A percentile compares a stretch with the other conserved stretches of the same genome.
phyloP scores from a whole-genome alignment of 2,329 filamentous ascomycete genomes.

The Neurospora sp. region DNA sequence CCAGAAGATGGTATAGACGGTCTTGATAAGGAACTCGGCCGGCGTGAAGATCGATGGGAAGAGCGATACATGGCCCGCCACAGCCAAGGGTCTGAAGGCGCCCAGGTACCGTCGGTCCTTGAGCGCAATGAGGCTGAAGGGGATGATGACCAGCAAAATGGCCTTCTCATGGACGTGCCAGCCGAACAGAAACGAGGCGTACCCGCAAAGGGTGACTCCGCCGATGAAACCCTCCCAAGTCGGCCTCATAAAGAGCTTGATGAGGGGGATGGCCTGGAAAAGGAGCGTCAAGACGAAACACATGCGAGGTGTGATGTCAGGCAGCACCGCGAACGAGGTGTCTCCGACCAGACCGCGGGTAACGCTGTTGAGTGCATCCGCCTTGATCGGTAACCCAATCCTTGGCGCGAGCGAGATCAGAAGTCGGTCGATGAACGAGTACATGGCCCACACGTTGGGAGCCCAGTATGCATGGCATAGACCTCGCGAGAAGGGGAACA shows the following conservation, averaged over 20 bases:
- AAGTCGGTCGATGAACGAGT: conserved; percentile 79
- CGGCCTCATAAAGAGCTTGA: conserved; percentile 72
- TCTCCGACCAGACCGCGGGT: conserved; percentile 90
- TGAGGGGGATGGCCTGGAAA: conserved; percentile 69
- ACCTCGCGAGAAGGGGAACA: conserved; percentile 91
- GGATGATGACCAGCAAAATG: conserved; percentile 85
- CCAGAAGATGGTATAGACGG: conserved; percentile 87
- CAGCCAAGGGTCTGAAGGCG: conserved; percentile 83
- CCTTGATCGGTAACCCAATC: conserved; percentile 63
- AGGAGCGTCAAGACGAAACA: conserved; percentile 78
- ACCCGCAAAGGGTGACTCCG: conserved; percentile 84
- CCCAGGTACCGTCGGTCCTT: conserved; percentile 83
- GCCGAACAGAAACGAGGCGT: conserved; percentile 92
- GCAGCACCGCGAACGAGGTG: conserved; percentile 85
- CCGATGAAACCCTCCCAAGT: conserved; percentile 87
- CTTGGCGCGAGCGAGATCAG: conserved; percentile 79
- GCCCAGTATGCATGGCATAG: conserved; percentile 98
- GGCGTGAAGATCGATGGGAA: conserved; percentile 90
- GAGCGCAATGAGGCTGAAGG: conserved; percentile 86
- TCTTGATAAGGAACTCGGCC: conserved; percentile 90
- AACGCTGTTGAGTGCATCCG: conserved; percentile 72
- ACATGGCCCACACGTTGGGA: conserved; percentile 93
- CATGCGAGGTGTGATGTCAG: conserved; percentile 67
- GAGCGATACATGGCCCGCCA: conserved; percentile 88
- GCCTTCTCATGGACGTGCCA: conserved; percentile 99